phyloP scores from a whole-genome alignment of 305 asterid genomes.

The Petunia hybrid region DNA sequence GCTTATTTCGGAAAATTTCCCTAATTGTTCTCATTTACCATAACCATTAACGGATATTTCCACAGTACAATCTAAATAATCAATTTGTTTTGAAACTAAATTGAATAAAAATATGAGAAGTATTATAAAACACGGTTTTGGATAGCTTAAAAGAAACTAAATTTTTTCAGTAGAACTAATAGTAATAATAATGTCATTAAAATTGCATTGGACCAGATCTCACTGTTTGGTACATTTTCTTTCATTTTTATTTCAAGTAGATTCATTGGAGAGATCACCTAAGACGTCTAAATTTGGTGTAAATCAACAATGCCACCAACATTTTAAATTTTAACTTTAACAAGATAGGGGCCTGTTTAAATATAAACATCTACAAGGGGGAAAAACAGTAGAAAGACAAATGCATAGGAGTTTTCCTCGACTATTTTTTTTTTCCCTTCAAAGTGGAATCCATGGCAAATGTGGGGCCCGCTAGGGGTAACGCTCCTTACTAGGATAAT shows the following conservation, averaged over 20 bases:
- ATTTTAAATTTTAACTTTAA: not conserved
- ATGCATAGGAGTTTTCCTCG: not conserved
- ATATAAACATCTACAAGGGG: not conserved
- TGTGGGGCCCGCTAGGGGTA: no score
- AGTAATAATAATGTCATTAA: not conserved
- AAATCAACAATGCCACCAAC: not conserved
- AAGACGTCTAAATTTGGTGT: no score
- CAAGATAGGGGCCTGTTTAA: conserved; percentile 3
- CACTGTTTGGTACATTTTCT: not conserved
- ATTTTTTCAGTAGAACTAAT: not conserved
- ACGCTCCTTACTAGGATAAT: no score
- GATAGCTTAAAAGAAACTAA: not conserved
- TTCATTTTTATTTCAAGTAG: no score
- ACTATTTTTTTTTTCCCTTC: not conserved
- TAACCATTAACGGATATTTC: no score
- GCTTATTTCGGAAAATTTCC: no score
- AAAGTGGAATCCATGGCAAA: no score
- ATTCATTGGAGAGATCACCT: no score
- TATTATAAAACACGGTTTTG: not conserved
- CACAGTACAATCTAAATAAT: no score
- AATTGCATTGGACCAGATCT: not conserved
- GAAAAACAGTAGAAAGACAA: not conserved
- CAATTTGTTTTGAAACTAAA: no score
- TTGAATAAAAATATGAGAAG: not conserved
- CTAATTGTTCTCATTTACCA: no score